Evolutionary conservation across 352 stramenopile genomes (phyloP).

Genomic region (Saprolegnia parasitica): DNA sequence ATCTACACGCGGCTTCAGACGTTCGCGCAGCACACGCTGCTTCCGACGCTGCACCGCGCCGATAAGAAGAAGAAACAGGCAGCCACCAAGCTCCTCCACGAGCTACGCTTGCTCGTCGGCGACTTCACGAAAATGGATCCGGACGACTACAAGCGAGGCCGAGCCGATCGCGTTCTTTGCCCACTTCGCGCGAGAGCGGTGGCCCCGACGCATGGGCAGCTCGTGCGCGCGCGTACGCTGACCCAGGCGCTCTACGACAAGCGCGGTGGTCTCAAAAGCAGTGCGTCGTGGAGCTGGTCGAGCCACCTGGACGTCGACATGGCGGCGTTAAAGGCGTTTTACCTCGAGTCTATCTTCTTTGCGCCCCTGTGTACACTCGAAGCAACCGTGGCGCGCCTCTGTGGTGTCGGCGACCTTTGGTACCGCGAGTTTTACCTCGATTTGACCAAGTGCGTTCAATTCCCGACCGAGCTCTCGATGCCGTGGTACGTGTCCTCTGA

Average conservation of each 20-base stretch:
- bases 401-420: slow-evolving; percentile 70
- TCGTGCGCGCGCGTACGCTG: slow-evolving; percentile 51
- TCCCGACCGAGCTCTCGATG: slow-evolving; percentile 77
- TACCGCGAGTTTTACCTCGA: slow-evolving; percentile 81
- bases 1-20: slow-evolving; percentile 64
- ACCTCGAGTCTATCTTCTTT: slow-evolving; percentile 46
- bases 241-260: slow-evolving; percentile 62
- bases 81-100: slow-evolving; percentile 61
- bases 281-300: slow-evolving; percentile 30
- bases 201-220: slow-evolving; percentile 38
- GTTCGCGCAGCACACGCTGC: slow-evolving; percentile 67
- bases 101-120: slow-evolving; percentile 58
- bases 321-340: slow-evolving; percentile 35
- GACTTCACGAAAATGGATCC: slow-evolving; percentile 32
- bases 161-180: slow-evolving; percentile 43
- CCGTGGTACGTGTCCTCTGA: slow-evolving; percentile 62
- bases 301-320: neutral
- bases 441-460: slow-evolving; percentile 56
- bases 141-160: slow-evolving; percentile 52
- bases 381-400: slow-evolving; percentile 42
- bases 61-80: slow-evolving; percentile 72
- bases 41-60: slow-evolving; percentile 73
- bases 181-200: slow-evolving; percentile 34
- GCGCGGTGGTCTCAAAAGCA: slow-evolving; percentile 39
- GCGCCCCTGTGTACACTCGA: slow-evolving; percentile 49